phyloP scores from a whole-genome alignment of 306 rosid genomes.

The Vigna unguiculata region DNA sequence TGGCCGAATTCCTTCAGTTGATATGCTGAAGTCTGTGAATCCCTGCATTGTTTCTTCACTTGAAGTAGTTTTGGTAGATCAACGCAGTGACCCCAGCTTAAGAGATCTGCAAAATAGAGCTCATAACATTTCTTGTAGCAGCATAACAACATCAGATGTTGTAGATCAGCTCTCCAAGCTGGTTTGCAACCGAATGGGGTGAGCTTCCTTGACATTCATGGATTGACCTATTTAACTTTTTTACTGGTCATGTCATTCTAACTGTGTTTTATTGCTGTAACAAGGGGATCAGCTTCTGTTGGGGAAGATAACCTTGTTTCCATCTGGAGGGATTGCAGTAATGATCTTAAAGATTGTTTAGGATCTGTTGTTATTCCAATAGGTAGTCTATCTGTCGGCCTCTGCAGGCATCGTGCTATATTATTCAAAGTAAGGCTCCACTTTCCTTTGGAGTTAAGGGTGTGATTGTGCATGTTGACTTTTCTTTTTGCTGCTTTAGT shows the following conservation, averaged over 20 bases:
- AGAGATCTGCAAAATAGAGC: constrained; percentile 86
- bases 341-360: constrained; percentile 81
- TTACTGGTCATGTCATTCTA: constrained; percentile 47
- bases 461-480: constrained; percentile 35
- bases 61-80: constrained; percentile 89
- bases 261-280: constrained; percentile 59
- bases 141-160: constrained; percentile 81
- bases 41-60: constrained; percentile 67
- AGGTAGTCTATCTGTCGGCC: constrained; percentile 92
- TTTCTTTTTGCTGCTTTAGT: constrained; percentile 33
- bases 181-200: constrained; percentile 94
- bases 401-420: constrained; percentile 95
- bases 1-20: constrained; percentile 92
- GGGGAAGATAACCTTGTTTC: constrained; percentile 77
- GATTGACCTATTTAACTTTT: constrained; percentile 40
- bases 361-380: constrained; percentile 95
- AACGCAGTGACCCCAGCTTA: constrained; percentile 74
- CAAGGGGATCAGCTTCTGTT: constrained; percentile 87
- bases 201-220: constrained; percentile 55
- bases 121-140: constrained; percentile 64
- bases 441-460: constrained; percentile 24
- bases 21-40: constrained; percentile 75
- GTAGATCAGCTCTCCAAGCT: constrained; percentile 93
- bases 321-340: constrained; percentile 82
- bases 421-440: constrained; percentile 86